phyloP scores from a whole-genome alignment of 345 rosid genomes.

The Melastoma malabathricum region DNA sequence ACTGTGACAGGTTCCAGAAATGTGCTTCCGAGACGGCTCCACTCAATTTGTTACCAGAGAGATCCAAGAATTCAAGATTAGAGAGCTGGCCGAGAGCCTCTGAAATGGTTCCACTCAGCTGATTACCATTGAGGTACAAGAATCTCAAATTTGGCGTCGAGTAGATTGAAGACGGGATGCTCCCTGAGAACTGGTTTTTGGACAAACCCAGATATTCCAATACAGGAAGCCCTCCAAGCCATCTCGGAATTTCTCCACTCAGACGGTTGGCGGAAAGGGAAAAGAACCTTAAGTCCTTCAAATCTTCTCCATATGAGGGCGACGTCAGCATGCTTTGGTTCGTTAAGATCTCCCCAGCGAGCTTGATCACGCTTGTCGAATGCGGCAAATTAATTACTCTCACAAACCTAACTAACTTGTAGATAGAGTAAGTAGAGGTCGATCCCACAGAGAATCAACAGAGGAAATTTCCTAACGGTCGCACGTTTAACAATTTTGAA shows the following conservation, averaged over 20 bases:
- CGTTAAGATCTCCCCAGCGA: background rate
- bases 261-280: too few species aligned
- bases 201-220: too few species aligned
- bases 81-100: background rate
- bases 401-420: too few species aligned
- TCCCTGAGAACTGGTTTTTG: background rate
- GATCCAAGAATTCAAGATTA: background rate
- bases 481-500: too few species aligned
- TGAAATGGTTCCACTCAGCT: background rate
- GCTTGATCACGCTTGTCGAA: too few species aligned
- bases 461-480: too few species aligned
- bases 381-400: too few species aligned
- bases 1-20: conserved; percentile 2
- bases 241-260: background rate
- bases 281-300: background rate
- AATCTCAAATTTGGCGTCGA: background rate
- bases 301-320: fast-evolving
- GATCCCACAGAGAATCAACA: too few species aligned
- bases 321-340: background rate
- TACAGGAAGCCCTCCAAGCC: too few species aligned
- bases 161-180: background rate
- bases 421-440: too few species aligned
- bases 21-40: conserved; percentile 4
- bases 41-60: conserved; percentile 2
- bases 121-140: conserved; percentile 1